A percentile compares a stretch with the other conserved stretches of the same genome.
These are phyloP conservation scores for Cynara cardunculus DNA, from an alignment of 129 eudicot species.

Conservation along the genomic window DNA sequence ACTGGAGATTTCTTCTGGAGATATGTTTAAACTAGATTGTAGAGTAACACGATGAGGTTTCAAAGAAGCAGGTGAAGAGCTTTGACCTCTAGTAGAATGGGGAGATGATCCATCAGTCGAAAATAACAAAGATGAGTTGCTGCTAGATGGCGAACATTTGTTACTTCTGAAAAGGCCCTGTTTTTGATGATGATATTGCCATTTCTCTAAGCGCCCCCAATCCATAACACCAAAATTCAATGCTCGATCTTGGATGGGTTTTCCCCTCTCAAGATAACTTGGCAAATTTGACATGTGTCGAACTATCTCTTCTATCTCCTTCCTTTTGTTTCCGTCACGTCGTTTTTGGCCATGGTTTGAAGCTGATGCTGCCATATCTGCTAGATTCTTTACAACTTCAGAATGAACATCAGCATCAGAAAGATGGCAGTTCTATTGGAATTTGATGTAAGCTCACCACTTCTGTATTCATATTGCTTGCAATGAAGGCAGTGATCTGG, in stretches of 20 bases:
- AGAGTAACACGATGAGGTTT: conserved; percentile 35
- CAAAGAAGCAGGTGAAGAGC: conserved; percentile 31
- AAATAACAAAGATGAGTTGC: conserved; percentile 37
- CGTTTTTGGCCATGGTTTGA: conserved; percentile 23
- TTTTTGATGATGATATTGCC: conserved; percentile 54
- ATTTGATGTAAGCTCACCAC: conserved; percentile 27
- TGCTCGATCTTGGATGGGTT: conserved; percentile 51
- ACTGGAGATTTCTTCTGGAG: conserved; percentile 27
- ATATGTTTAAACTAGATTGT: conserved; percentile 36
- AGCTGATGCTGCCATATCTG: conserved; percentile 30
- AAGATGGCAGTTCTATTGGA: conserved; percentile 20
- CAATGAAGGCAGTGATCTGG: background rate
- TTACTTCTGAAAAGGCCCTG: conserved; percentile 10
- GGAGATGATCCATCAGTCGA: conserved; percentile 44
- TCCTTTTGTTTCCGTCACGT: conserved; percentile 27
- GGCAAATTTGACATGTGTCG: conserved; percentile 85
- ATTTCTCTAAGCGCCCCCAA: conserved; percentile 69
- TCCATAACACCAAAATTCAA: conserved; percentile 81
- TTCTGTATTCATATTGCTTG: conserved; percentile 10
- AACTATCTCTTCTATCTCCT: conserved; percentile 67
- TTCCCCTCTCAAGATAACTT: conserved; percentile 66
- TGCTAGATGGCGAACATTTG: conserved; percentile 41
- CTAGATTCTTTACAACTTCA: conserved; percentile 31
- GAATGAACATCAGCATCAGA: conserved; percentile 42
- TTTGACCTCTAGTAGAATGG: conserved; percentile 39